A percentile compares a stretch with the other conserved stretches of the same genome.
These are phyloP conservation scores for Picea engelmannii DNA, from an alignment of 83 land plant species.

Conservation along the genomic window DNA sequence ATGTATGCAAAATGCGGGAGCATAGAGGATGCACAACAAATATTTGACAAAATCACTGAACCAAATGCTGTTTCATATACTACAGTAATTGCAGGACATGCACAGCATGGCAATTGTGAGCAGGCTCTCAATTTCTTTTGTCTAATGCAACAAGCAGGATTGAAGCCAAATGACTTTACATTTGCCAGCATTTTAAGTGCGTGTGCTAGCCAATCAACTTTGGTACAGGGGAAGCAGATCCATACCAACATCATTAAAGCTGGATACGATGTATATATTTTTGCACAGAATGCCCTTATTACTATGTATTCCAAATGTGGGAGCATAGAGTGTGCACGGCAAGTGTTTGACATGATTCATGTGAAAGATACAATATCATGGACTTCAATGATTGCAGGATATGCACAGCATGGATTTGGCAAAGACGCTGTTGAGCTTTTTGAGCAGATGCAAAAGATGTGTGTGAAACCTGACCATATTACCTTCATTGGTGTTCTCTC, in stretches of 20 bases:
- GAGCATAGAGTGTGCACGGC: conserved; percentile 38
- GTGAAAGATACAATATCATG: conserved; percentile 41
- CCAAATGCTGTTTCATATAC: too few relatives aligned
- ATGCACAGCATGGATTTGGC: conserved; percentile 47
- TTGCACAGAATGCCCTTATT: conserved; percentile 34
- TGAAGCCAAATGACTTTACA: too few relatives aligned
- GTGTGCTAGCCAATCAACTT: too few relatives aligned
- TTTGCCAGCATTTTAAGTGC: too few relatives aligned
- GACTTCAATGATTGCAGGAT: conserved; percentile 48
- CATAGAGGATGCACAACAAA: conserved; percentile 1
- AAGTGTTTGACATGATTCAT: conserved; percentile 29
- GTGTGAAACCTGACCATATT: conserved; percentile 45
- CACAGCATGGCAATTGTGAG: too few relatives aligned
- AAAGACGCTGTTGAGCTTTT: conserved; percentile 27
- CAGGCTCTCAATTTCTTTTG: too few relatives aligned
- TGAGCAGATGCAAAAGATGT: conserved; percentile 31
- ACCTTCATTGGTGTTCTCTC: conserved; percentile 57
- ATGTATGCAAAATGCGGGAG: conserved; percentile 4
- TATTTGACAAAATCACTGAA: too few relatives aligned
- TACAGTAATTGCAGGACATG: too few relatives aligned
- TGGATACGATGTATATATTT: not conserved
- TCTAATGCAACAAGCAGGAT: too few relatives aligned
- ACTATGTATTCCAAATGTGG: conserved; percentile 64
- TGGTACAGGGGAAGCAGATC: too few relatives aligned
- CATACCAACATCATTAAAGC: too few relatives aligned